A percentile compares a stretch with the other conserved stretches of the same genome.
phyloP scores from a whole-genome alignment of 2,329 filamentous ascomycete species.

The Fusarium concolor region DNA sequence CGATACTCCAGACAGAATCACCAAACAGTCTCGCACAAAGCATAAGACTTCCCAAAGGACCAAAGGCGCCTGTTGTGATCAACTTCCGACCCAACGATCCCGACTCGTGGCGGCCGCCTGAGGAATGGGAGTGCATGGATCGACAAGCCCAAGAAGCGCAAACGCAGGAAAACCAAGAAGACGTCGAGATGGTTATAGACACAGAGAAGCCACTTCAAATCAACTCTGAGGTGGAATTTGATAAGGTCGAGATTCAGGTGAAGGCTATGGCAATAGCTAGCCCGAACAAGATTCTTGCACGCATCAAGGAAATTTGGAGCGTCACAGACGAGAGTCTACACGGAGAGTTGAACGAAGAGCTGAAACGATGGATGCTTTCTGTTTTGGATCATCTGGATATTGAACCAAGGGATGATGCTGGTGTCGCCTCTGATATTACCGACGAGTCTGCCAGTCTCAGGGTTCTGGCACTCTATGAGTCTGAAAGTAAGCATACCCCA shows the following conservation, averaged over 20 bases:
- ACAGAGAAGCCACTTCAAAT: neutral
- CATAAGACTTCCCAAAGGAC: conserved; percentile 7
- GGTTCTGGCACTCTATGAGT: conserved; percentile 64
- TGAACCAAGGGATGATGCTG: conserved; percentile 33
- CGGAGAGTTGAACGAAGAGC: conserved; percentile 60
- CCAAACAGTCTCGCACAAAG: conserved; percentile 19
- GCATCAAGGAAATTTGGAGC: conserved; percentile 58
- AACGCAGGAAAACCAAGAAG: neutral
- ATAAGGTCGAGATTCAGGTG: conserved; percentile 28
- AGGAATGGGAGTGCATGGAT: conserved; percentile 55
- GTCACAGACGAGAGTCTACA: conserved; percentile 24
- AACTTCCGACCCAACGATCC: conserved; percentile 51
- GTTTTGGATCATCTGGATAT: conserved; percentile 62
- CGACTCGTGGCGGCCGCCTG: conserved; percentile 59
- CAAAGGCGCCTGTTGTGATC: conserved; percentile 31
- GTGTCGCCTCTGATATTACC: neutral
- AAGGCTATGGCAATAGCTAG: conserved; percentile 38
- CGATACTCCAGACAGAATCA: conserved; percentile 36
- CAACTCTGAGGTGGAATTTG: neutral
- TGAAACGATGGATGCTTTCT: conserved; percentile 71
- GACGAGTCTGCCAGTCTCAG: conserved; percentile 36
- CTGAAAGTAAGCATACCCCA: conserved; percentile 54
- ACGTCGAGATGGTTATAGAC: conserved; percentile 2
- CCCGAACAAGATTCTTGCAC: conserved; percentile 60
- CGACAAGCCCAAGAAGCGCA: conserved; percentile 1